These are phyloP conservation scores for Bipolaris gigantea DNA, from an alignment of 2,329 filamentous ascomycete genomes.

Conservation along the genomic window DNA sequence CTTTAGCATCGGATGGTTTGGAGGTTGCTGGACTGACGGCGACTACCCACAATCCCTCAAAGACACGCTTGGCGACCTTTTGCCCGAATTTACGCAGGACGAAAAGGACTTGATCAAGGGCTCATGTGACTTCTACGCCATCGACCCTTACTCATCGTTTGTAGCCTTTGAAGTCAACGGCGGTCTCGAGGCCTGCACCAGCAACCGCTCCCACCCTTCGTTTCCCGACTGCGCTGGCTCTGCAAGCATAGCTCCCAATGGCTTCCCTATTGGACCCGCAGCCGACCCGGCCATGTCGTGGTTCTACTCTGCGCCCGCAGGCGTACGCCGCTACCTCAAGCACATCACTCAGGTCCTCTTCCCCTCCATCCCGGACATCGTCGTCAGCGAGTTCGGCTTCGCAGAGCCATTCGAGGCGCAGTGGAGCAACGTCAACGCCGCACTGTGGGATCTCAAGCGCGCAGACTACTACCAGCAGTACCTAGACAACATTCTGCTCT, in stretches of 20 bases:
- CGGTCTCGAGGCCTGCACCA: slow-evolving; percentile 45
- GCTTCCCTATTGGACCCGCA: slow-evolving; percentile 51
- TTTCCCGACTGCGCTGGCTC: slow-evolving; percentile 50
- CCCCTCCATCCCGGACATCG: slow-evolving; percentile 47
- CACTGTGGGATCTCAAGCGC: slow-evolving; percentile 47
- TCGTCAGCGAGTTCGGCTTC: slow-evolving; percentile 49
- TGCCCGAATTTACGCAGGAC: slow-evolving; percentile 44
- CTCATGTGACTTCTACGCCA: slow-evolving; percentile 50
- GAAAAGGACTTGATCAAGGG: slow-evolving; percentile 50
- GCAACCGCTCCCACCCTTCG: slow-evolving; percentile 44
- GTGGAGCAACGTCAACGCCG: slow-evolving; percentile 33
- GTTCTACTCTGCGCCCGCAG: slow-evolving; percentile 47
- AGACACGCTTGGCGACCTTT: slow-evolving; percentile 45
- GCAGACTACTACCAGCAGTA: slow-evolving; percentile 50
- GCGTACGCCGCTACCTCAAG: slow-evolving; percentile 48
- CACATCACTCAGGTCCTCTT: slow-evolving; percentile 49
- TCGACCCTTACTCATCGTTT: slow-evolving; percentile 43
- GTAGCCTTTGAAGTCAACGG: slow-evolving; percentile 37
- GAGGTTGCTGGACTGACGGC: slow-evolving; percentile 50
- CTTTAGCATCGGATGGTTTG: slow-evolving; percentile 51
- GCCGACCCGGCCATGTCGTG: slow-evolving; percentile 48
- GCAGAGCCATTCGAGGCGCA: slow-evolving; percentile 47
- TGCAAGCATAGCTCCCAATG: slow-evolving; percentile 39
- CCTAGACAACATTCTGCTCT: slow-evolving; percentile 47
- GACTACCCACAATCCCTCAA: slow-evolving; percentile 48